Percentiles rank a stretch among this genome's conserved stretches.
These are phyloP conservation scores for Puccinia coronata DNA, from an alignment of 1,284 basidiomycete species.

Conservation along the genomic window DNA sequence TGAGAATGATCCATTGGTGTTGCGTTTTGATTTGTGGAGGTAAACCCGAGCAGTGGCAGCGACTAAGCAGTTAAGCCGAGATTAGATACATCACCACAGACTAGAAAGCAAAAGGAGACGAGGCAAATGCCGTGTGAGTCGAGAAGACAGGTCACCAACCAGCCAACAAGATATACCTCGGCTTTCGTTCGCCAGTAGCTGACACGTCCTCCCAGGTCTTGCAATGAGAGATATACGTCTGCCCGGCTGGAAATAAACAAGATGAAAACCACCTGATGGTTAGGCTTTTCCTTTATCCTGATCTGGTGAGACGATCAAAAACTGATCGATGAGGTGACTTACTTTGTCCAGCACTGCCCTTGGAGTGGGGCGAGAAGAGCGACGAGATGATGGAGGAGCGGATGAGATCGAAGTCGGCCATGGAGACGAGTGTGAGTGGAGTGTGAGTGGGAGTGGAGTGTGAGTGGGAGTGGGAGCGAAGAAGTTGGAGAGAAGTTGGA, in stretches of 20 bases:
- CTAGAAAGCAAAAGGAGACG: conserved; percentile 63
- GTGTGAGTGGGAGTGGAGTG: no score
- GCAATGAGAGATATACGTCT: conserved; percentile 73
- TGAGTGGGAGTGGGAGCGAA: no score
- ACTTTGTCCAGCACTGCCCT: conserved; percentile 49
- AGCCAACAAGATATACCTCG: conserved; percentile 80
- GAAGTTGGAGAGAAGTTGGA: no score
- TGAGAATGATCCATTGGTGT: conserved; percentile 91
- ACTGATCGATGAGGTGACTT: background rate
- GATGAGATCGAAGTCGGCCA: conserved; percentile 18
- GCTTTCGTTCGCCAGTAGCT: conserved; percentile 71
- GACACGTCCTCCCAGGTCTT: conserved; percentile 81
- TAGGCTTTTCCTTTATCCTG: background rate
- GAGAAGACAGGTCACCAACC: conserved; percentile 65
- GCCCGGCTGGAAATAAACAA: conserved; percentile 22
- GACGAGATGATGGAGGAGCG: conserved; percentile 74
- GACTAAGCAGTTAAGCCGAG: background rate
- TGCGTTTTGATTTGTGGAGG: conserved; percentile 92
- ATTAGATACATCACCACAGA: background rate
- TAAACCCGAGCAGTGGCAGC: conserved; percentile 51
- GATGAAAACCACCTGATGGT: background rate
- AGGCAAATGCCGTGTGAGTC: conserved; percentile 65
- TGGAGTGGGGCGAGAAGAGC: conserved; percentile 68
- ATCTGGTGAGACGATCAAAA: background rate
- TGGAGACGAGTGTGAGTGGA: background rate